Base-by-base conservation (phyloP, 345 rosid genomes). In the Barbarea vulgaris region DNA sequence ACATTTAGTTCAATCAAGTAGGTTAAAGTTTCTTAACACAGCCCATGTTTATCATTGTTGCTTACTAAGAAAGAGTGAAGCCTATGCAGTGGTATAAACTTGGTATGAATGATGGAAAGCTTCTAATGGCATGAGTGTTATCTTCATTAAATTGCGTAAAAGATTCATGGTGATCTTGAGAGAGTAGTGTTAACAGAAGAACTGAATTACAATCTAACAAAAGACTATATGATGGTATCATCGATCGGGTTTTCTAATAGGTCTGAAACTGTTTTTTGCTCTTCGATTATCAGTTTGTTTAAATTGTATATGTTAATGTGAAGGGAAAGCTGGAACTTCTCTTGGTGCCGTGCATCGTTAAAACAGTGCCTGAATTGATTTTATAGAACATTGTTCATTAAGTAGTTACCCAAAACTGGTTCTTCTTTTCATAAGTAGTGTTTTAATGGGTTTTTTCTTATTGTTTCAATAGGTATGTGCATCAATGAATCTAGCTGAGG, bases 401-500 rank as follows among this genome's bases (percentile, higher is more conserved):
- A 51, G 15, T 1, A 52, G 1, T 52, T 0, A 22, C 9, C 9
- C n/a, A 52, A 37, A 37, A 52, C 5, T 12, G 7, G 56, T 5
- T 11, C 0, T 7, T 22, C 3, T 52, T 12, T 24, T 30, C n/a
- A n/a, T n/a, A n/a, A 6, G 9, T 28, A 1, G 8, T 56, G 39
- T 1, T 56, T 30, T n/a, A 57, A 57, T 31, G 42, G 1, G 42
- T 33, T 9, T 57, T 57, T 2, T n/a, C 8, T 17, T 57, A 31
- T 7, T 0, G 39, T 17, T 31, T 18, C 8, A 33, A 57, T 4
- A 57, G 63, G 63, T 57, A 9, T 57, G 63, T 17, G 63, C 63
- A 10, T 57, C 63, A 2, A 57, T 57, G 63, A 57, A 57, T 57
- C 25, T 57, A 57, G 63, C 42, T 2, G 63, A 57, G 42, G 63